Conservation (phyloP, 331 rosid genomes). For the Cucumis variabilis region DNA sequence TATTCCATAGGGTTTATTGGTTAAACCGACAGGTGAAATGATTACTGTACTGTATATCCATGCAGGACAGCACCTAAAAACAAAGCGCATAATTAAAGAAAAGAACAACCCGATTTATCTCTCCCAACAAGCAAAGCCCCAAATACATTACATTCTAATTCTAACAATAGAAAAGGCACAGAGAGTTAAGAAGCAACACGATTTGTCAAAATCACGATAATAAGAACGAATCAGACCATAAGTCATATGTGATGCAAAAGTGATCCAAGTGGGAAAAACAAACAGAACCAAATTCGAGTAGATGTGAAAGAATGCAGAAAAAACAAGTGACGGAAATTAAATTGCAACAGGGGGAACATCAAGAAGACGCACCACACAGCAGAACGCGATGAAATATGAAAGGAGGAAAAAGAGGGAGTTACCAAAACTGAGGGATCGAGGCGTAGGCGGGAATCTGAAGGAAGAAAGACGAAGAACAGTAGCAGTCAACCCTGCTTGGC, state of each 20-base stretch:
- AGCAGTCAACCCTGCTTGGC: neutral
- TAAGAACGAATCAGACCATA: neutral
- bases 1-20: neutral
- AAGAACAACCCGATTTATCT: neutral
- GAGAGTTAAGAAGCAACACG: neutral
- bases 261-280: neutral
- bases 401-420: neutral
- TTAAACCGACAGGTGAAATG: neutral
- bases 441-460: neutral
- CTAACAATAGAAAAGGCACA: neutral
- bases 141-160: neutral
- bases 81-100: neutral
- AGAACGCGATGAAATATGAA: neutral
- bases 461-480: neutral
- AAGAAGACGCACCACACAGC: too few relatives aligned
- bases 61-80: slow-evolving; percentile 17
- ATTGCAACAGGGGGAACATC: too few relatives aligned
- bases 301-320: slow-evolving; percentile 27
- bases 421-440: slow-evolving; percentile 18
- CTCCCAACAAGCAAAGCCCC: neutral
- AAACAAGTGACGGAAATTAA: neutral
- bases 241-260: neutral
- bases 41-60: slow-evolving; percentile 7
- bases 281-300: neutral
- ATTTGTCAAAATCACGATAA: neutral